A percentile compares a stretch with the other conserved stretches of the same genome.
phyloP scores from a whole-genome alignment of 2,329 filamentous ascomycete genomes.

The Epichloe sp. region DNA sequence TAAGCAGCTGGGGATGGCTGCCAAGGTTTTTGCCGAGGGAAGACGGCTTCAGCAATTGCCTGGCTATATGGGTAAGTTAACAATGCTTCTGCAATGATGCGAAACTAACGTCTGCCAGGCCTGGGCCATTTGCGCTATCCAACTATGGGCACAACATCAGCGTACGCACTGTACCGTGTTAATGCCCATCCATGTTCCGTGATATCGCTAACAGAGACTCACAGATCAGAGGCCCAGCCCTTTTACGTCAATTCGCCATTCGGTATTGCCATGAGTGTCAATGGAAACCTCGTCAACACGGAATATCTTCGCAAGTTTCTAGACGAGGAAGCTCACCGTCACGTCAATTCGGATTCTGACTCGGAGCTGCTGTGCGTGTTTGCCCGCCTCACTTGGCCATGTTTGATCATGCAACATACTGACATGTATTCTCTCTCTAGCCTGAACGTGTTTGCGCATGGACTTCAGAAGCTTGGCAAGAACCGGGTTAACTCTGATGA shows the following conservation, averaged over 20 bases:
- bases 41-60: slow-evolving; percentile 45
- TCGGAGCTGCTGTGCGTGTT: slow-evolving; percentile 39
- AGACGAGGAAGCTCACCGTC: slow-evolving; percentile 66
- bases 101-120: neutral
- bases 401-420: neutral
- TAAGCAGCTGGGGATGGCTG: neutral
- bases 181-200: neutral
- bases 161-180: slow-evolving; percentile 13
- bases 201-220: neutral
- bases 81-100: too few species aligned
- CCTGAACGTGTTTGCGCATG: slow-evolving; percentile 78
- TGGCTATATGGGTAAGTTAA: slow-evolving; percentile 54
- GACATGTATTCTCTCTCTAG: slow-evolving; percentile 8
- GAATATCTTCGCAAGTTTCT: slow-evolving; percentile 56
- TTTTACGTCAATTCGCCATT: slow-evolving; percentile 81
- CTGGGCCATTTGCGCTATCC: slow-evolving; percentile 80
- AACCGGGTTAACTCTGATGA: slow-evolving; percentile 67
- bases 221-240: slow-evolving; percentile 74
- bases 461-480: slow-evolving; percentile 69
- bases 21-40: slow-evolving; percentile 64
- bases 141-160: slow-evolving; percentile 65
- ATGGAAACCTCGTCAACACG: slow-evolving; percentile 77
- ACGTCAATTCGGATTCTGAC: slow-evolving; percentile 85
- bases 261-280: slow-evolving; percentile 70
- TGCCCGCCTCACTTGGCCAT: too few species aligned